Percentiles rank a stretch among this genome's conserved stretches.
Evolutionary conservation across 352 stramenopile genomes (phyloP).

Genomic region (Globisporangium sylvaticum): DNA sequence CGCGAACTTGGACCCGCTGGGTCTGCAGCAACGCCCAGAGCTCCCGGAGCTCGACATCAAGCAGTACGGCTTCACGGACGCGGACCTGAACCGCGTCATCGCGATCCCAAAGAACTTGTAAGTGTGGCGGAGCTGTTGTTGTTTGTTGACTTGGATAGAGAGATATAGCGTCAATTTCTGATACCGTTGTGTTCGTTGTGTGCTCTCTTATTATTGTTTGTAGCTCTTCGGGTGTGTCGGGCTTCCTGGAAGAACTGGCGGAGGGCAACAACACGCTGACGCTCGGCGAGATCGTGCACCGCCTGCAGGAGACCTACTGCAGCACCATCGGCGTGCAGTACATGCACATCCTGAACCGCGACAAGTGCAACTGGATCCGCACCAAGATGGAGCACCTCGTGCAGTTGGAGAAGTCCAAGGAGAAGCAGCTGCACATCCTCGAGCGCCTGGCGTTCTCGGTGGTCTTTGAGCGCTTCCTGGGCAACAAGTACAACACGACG

Average conservation of each 20-base stretch:
- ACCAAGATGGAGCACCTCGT: conserved; percentile 80
- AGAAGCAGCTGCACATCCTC: conserved; percentile 96
- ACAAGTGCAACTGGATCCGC: conserved; percentile 99
- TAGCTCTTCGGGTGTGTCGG: conserved; percentile 82
- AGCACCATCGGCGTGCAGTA: conserved; percentile 96
- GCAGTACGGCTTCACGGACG: conserved; percentile 91
- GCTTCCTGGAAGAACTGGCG: conserved; percentile 83
- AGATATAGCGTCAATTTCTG: neutral
- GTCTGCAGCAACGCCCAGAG: conserved; percentile 61
- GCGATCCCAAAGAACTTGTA: conserved; percentile 86
- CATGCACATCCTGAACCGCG: conserved; percentile 96
- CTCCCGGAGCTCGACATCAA: conserved; percentile 87
- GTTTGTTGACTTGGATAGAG: neutral
- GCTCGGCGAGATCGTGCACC: conserved; percentile 92
- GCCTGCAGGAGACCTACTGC: conserved; percentile 97
- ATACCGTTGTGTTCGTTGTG: neutral
- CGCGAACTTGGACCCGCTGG: conserved; percentile 97
- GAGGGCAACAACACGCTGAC: conserved; percentile 81
- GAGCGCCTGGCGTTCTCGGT: conserved; percentile 97
- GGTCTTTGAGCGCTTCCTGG: conserved; percentile 98
- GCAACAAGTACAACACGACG: conserved; percentile 98
- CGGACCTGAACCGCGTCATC: conserved; percentile 88
- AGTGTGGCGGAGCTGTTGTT: conserved; percentile 16
- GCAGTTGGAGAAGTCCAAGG: conserved; percentile 67
- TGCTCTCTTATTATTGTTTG: conserved; percentile 5